Conservation (phyloP, 192 early-diverging fungal species). For the Coemansia sp. region DNA sequence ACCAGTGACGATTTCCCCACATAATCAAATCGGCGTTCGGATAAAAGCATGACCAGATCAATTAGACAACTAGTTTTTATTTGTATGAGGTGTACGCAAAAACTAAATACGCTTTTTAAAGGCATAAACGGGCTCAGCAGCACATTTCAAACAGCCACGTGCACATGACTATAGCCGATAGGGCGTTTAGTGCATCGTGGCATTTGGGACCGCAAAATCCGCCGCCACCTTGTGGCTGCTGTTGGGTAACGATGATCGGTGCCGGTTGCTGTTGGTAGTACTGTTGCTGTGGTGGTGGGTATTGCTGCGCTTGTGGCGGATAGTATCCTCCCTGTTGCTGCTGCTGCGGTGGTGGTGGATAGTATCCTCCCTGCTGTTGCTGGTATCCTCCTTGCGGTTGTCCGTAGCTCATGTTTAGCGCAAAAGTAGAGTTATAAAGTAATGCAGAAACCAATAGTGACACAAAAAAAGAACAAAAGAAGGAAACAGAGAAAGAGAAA, state of each 20-base stretch:
- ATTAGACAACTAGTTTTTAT: too few relatives aligned
- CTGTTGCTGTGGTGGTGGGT: slow-evolving; percentile 8
- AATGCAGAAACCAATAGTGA: not conserved
- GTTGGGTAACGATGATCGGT: slow-evolving; percentile 17
- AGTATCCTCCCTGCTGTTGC: slow-evolving; percentile 8
- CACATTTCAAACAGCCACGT: slow-evolving; percentile 8
- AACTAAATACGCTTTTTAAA: not conserved
- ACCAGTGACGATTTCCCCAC: too few relatives aligned
- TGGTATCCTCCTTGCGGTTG: not conserved
- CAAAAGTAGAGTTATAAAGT: not conserved
- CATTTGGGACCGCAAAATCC: slow-evolving; percentile 10
- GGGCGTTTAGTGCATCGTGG: not conserved
- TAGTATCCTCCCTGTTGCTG: slow-evolving; percentile 11
- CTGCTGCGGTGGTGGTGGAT: not conserved
- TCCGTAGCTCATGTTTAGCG: slow-evolving; percentile 3
- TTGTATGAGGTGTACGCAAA: too few relatives aligned
- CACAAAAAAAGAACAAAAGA: not conserved
- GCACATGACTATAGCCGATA: slow-evolving; percentile 5
- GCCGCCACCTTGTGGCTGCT: not conserved
- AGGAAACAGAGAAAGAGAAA: not conserved
- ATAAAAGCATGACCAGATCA: too few relatives aligned
- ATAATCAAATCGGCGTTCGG: too few relatives aligned
- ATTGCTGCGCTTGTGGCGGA: not conserved
- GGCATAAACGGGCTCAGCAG: not conserved
- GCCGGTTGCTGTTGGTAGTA: slow-evolving; percentile 11